A percentile compares a stretch with the other conserved stretches of the same genome.
Conservation (phyloP, 1,139 yeast genomes). For the Nadsonia starkeyi-henricii region DNA sequence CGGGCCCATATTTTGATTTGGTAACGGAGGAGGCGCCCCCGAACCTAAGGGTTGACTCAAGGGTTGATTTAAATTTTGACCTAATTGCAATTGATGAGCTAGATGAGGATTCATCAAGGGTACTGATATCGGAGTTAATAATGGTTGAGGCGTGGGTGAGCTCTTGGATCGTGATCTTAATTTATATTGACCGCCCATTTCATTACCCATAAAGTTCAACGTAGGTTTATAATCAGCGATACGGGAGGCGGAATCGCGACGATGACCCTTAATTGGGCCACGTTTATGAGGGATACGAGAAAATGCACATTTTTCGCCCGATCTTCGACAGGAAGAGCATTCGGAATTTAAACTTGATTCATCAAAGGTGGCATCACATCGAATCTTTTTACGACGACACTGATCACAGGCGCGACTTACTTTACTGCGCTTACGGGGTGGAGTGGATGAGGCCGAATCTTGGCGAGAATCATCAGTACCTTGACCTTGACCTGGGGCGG, state of each 20-base stretch:
- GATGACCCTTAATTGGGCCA: slow-evolving; percentile 26
- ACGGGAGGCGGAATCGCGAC: slow-evolving; percentile 8
- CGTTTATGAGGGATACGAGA: slow-evolving; percentile 30
- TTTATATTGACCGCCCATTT: background rate
- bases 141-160: slow-evolving; percentile 11
- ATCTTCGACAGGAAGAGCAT: slow-evolving; percentile 27
- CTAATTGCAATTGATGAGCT: slow-evolving; percentile 7
- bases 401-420: background rate
- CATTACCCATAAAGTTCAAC: slow-evolving; percentile 1
- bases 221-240: slow-evolving; percentile 3
- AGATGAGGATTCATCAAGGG: slow-evolving; percentile 7
- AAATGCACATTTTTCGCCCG: slow-evolving; percentile 28
- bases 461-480: no score
- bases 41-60: no score
- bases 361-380: slow-evolving; percentile 26
- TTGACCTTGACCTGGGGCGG: background rate
- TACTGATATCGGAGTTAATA: slow-evolving; percentile 14
- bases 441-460: background rate
- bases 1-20: slow-evolving; percentile 9
- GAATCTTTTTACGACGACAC: slow-evolving; percentile 15
- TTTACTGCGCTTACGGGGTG: background rate
- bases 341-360: slow-evolving; percentile 14
- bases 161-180: background rate
- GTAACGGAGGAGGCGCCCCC: no score
- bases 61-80: slow-evolving; percentile 1